Percentiles rank a stretch among this genome's conserved stretches.
These are phyloP conservation scores for Avicennia marina DNA, from an alignment of 257 asterid genomes.

Conservation along the genomic window DNA sequence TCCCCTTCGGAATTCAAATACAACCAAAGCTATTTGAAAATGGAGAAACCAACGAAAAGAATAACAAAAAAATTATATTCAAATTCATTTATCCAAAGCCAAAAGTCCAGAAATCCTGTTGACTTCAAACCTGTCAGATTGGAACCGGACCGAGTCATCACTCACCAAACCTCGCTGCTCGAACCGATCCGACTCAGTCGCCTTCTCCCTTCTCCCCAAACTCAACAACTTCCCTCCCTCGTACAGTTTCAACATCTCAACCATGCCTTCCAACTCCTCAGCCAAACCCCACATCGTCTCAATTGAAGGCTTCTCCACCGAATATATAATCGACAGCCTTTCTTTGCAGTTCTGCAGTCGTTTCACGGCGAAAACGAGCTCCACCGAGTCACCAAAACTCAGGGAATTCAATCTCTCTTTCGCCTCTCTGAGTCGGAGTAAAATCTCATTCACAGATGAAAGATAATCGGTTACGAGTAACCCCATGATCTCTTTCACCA, in stretches of 20 bases:
- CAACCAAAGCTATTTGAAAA: no score
- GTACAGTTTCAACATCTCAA: constrained; percentile 29
- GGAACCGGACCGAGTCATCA: constrained; percentile 36
- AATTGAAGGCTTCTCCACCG: constrained; percentile 43
- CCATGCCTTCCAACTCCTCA: constrained; percentile 30
- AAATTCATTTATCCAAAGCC: no score
- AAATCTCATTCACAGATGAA: constrained; percentile 43
- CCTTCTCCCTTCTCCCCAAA: constrained; percentile 23
- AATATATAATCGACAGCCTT: constrained; percentile 25
- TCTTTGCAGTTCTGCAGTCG: constrained; percentile 54
- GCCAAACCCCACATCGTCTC: constrained; percentile 48
- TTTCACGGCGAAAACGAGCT: constrained; percentile 43
- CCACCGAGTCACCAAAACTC: constrained; percentile 69
- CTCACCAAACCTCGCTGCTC: constrained; percentile 18
- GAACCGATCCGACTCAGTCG: constrained; percentile 66
- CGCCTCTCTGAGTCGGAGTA: constrained; percentile 51
- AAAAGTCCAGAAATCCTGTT: neutral
- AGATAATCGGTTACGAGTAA: constrained; percentile 43
- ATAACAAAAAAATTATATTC: no score
- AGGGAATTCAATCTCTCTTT: constrained; percentile 39
- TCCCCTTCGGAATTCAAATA: no score
- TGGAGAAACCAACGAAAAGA: no score
- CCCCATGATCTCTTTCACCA: constrained; percentile 38
- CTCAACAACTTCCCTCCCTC: constrained; percentile 29
- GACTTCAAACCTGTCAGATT: constrained; percentile 42